Evolutionary conservation across 768 basidiomycete species (phyloP).

Genomic region (Boletus barrowsii): DNA sequence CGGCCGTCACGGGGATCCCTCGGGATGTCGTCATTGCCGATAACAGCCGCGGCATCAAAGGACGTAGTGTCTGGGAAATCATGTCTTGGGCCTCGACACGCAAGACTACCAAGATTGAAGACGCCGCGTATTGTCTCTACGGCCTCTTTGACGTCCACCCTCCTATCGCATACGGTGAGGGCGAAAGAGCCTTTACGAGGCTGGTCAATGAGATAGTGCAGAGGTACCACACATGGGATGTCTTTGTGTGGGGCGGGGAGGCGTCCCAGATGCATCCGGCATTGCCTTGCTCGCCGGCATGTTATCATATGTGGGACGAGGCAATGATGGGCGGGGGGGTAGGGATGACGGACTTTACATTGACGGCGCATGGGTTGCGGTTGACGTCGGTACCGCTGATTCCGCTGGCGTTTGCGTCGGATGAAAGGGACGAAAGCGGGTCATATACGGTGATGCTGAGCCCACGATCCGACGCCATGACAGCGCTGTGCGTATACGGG

Average conservation of each 20-base stretch:
- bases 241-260: conserved; percentile 25
- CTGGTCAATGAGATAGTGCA: conserved; percentile 20
- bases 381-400: conserved; percentile 22
- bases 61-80: conserved; percentile 20
- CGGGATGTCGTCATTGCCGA: conserved; percentile 12
- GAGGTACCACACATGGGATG: conserved; percentile 18
- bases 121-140: conserved; percentile 27
- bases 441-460: conserved; percentile 15
- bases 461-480: background rate
- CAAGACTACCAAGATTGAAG: conserved; percentile 28
- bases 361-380: conserved; percentile 14
- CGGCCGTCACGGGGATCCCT: conserved; percentile 20
- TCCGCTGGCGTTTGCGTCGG: conserved; percentile 11
- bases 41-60: conserved; percentile 17
- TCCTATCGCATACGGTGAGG: conserved; percentile 30
- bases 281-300: conserved; percentile 18
- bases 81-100: conserved; percentile 32
- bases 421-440: background rate
- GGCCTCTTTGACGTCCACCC: conserved; percentile 27
- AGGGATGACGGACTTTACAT: conserved; percentile 15
- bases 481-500: conserved; percentile 6
- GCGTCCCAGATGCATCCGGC: conserved; percentile 17
- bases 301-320: conserved; percentile 22
- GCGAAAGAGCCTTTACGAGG: conserved; percentile 27
- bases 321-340: conserved; percentile 1